Conservation (phyloP, 2,329 filamentous ascomycete genomes). For the Fusarium goolgardi region DNA sequence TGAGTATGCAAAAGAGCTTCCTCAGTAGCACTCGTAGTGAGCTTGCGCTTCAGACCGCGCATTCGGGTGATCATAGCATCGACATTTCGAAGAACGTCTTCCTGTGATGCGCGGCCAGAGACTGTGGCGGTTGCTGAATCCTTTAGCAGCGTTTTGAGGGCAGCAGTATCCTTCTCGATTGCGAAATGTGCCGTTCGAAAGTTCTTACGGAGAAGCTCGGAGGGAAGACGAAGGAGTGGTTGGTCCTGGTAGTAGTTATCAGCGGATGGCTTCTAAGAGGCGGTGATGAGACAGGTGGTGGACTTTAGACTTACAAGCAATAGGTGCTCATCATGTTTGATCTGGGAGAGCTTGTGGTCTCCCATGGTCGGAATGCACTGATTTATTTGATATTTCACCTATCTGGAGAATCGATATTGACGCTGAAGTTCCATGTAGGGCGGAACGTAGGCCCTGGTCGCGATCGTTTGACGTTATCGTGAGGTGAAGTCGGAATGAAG, state of each 20-base stretch:
- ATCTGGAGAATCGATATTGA: background rate
- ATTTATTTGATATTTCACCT: background rate
- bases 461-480: constrained; percentile 42
- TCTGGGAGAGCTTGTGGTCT: constrained; percentile 71
- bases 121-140: constrained; percentile 75
- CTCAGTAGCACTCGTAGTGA: constrained; percentile 80
- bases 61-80: constrained; percentile 88
- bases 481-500: constrained; percentile 25
- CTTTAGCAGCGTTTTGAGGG: constrained; percentile 70
- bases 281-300: constrained; percentile 6
- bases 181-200: constrained; percentile 86
- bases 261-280: constrained; percentile 6
- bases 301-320: constrained; percentile 68
- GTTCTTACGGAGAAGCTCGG: constrained; percentile 93
- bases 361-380: constrained; percentile 59
- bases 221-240: constrained; percentile 89
- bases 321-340: constrained; percentile 80
- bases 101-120: constrained; percentile 69
- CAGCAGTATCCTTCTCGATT: constrained; percentile 76
- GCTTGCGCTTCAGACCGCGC: constrained; percentile 88
- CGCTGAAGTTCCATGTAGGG: constrained; percentile 5
- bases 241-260: constrained; percentile 75
- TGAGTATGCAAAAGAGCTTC: constrained; percentile 81
- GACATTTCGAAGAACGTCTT: constrained; percentile 81
- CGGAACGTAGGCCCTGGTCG: constrained; percentile 12